A percentile compares a stretch with the other conserved stretches of the same genome.
Conservation (phyloP, 257 asterid species). For the Solanum chilense region DNA sequence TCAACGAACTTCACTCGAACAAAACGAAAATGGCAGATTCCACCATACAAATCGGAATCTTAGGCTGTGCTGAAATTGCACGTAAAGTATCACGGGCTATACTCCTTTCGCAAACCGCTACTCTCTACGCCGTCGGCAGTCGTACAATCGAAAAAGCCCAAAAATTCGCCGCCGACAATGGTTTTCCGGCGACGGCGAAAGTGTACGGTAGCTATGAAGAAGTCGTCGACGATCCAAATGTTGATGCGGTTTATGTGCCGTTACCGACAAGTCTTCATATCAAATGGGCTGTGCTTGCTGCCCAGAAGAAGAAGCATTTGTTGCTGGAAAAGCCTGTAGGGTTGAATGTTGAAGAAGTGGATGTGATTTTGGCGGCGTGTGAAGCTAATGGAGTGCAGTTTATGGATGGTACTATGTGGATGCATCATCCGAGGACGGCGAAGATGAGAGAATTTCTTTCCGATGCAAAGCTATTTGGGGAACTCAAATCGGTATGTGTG, state of each 20-base stretch:
- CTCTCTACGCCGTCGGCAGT: slow-evolving; percentile 53
- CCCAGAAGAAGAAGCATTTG: slow-evolving; percentile 59
- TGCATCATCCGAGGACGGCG: slow-evolving; percentile 71
- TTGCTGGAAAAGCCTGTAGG: slow-evolving; percentile 73
- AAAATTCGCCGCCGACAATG: slow-evolving; percentile 41
- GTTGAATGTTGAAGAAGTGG: slow-evolving; percentile 41
- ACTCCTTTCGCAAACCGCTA: slow-evolving; percentile 38
- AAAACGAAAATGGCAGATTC: slow-evolving; percentile 9
- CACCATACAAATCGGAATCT: slow-evolving; percentile 39
- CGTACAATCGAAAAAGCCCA: slow-evolving; percentile 51
- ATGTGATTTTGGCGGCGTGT: slow-evolving; percentile 53
- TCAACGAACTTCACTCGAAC: no score
- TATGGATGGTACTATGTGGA: slow-evolving; percentile 87
- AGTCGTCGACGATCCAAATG: slow-evolving; percentile 51
- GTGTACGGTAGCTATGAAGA: slow-evolving; percentile 57
- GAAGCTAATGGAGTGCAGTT: slow-evolving; percentile 68
- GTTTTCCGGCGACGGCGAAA: slow-evolving; percentile 41
- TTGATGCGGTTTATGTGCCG: slow-evolving; percentile 64
- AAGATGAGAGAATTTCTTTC: slow-evolving; percentile 53
- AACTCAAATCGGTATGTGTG: slow-evolving; percentile 49
- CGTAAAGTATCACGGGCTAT: slow-evolving; percentile 49
- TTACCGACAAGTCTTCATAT: slow-evolving; percentile 60
- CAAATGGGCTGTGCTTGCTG: slow-evolving; percentile 71
- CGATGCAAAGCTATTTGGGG: slow-evolving; percentile 39
- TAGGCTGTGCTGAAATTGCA: slow-evolving; percentile 68